Evolutionary conservation across 225 moss, liverwort and hornwort species (phyloP), one percentile per base, ranked within the genome.

Genomic region (Marchantia paleacea): DNA sequence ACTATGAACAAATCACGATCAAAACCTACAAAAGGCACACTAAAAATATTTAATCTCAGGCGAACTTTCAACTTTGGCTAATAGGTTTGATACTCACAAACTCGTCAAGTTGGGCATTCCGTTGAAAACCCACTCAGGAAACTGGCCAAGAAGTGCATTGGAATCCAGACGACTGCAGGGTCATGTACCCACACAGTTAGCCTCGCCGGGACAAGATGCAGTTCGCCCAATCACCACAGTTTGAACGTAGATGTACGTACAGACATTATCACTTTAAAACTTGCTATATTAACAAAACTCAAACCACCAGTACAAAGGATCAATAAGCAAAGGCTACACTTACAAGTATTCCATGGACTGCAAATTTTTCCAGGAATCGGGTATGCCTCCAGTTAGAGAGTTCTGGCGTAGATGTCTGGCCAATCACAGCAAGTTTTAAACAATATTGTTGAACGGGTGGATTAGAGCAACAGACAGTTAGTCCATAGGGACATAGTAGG

Each of bases 351-450:
- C 48, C 54, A 82, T 28, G 19, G 20, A 69, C 58, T 0, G 50
- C 10, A 82, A 49, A 52, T 82, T 75, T 55, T 69, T 77, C 82
- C 82, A 82, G 1, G 82, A 76, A 29, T 69, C 76, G 4, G 82
- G 76, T 58, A 82, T 82, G 22, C 67, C 16, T 39, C 82, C 82
- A 52, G 58, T 82, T 13, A 82, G 25, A 8, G 51, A 6, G 69
- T 82, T 82, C 11, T 65, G 67, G 52, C 73, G 76, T 0, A 82
- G 75, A 49, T 64, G 55, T 29, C 76, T 82, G 65, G 28, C 72
- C 7, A 39, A 39, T 39, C 39, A 39, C 39, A 39, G 39, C 39
- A 39, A 39, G 39, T 39, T 39, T 39, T 2, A 39, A 39, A 39
- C 39, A 39, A 39, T 39, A 39, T 39, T 39, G 39, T 2, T 39